phyloP scores from a whole-genome alignment of 2,329 filamentous ascomycete species.

The Leptographium radiaticola region DNA sequence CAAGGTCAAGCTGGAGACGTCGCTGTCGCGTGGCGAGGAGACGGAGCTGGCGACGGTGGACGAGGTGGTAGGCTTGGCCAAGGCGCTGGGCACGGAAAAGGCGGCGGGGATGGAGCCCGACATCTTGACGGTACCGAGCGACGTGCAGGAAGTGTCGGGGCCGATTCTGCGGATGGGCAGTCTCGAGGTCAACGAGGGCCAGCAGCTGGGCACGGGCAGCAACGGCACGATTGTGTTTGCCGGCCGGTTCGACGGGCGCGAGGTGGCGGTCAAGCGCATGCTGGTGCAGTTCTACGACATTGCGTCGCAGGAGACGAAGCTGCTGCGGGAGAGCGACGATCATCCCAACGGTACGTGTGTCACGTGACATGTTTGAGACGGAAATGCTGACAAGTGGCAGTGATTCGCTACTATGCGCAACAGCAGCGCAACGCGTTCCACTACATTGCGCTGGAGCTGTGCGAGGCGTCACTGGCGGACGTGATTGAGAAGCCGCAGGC shows the following conservation, averaged over 20 bases:
- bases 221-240: conserved; percentile 95
- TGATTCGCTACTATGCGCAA: conserved; percentile 92
- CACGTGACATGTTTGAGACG: background rate
- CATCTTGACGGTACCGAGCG: conserved; percentile 40
- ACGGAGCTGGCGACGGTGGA: conserved; percentile 37
- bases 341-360: conserved; percentile 60
- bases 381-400: conserved; percentile 24
- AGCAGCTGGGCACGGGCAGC: conserved; percentile 64
- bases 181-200: conserved; percentile 50
- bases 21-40: conserved; percentile 36
- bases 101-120: conserved; percentile 46
- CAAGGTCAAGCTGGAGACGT: conserved; percentile 34
- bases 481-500: conserved; percentile 64
- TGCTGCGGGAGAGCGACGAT: conserved; percentile 86
- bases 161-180: conserved; percentile 49
- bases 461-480: conserved; percentile 85
- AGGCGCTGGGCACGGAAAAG: conserved; percentile 36
- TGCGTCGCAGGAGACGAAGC: conserved; percentile 81
- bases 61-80: conserved; percentile 45
- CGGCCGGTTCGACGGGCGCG: conserved; percentile 84
- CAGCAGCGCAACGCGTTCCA: conserved; percentile 80
- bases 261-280: conserved; percentile 95
- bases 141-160: conserved; percentile 47
- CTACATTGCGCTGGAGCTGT: conserved; percentile 91
- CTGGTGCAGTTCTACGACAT: conserved; percentile 92